Evolutionary conservation across 2,329 filamentous ascomycete genomes (phyloP).

Genomic region (Colletotrichum orchidophilum): DNA sequence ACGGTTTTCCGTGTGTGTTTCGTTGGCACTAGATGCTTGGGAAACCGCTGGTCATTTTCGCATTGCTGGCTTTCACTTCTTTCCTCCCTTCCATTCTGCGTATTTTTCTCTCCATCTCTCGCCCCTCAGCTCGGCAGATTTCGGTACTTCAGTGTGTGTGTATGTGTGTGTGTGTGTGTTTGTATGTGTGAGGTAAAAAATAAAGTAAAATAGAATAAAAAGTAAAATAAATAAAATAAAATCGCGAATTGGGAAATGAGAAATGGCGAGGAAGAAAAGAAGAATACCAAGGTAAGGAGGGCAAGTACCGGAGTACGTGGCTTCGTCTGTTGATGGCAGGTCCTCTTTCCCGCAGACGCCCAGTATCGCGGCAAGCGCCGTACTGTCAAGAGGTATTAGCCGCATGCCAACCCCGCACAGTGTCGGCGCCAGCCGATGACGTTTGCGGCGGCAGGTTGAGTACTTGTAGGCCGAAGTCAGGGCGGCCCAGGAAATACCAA

Average conservation of each 20-base stretch:
- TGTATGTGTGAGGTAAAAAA: constrained; percentile 4
- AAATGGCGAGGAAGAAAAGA: neutral
- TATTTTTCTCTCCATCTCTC: neutral
- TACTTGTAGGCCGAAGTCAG: constrained; percentile 1
- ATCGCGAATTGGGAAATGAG: neutral
- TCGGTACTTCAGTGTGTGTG: constrained; percentile 4
- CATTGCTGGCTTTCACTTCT: neutral
- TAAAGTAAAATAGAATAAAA: no score
- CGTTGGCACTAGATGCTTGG: neutral
- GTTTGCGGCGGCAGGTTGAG: constrained; percentile 15
- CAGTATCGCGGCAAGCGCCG: constrained; percentile 28
- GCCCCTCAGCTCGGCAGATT: constrained; percentile 23
- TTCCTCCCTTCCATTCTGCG: neutral
- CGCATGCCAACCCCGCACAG: constrained; percentile 17
- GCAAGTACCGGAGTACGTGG: neutral
- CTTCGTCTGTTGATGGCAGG: neutral
- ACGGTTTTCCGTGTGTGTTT: neutral
- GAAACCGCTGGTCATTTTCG: neutral
- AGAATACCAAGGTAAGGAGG: neutral
- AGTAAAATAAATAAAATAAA: no score
- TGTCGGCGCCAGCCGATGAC: constrained; percentile 26
- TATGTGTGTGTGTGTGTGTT: neutral
- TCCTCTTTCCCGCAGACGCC: constrained; percentile 19
- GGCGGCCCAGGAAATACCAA: constrained; percentile 13
- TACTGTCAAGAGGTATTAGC: constrained; percentile 18